Conservation (phyloP, 805 yeast species). For the Kluyveromyces aestuarii region DNA sequence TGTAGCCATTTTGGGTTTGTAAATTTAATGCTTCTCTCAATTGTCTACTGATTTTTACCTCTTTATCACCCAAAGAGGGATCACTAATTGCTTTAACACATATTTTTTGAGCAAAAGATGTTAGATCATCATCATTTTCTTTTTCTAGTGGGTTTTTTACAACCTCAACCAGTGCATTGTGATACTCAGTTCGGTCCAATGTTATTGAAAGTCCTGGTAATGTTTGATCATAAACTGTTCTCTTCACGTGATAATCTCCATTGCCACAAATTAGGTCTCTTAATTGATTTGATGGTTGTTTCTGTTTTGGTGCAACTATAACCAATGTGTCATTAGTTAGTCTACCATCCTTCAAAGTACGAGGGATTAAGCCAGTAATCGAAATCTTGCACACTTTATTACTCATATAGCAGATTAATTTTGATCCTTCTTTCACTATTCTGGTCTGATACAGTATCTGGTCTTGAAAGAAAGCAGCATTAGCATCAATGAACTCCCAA, state of each 20-base stretch:
- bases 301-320: slow-evolving; percentile 63
- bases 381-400: slow-evolving; percentile 49
- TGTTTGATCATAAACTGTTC: not conserved
- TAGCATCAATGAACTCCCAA: slow-evolving; percentile 84
- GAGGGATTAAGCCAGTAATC: slow-evolving; percentile 40
- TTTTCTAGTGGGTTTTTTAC: not conserved
- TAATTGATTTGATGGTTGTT: slow-evolving; percentile 13
- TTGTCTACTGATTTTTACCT: not conserved
- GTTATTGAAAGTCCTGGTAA: not conserved
- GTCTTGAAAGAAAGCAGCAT: slow-evolving; percentile 69
- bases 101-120: not conserved
- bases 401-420: slow-evolving; percentile 61
- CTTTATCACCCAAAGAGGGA: not conserved
- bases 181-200: not conserved
- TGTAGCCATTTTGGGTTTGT: not conserved
- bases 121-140: not conserved
- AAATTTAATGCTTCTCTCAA: not conserved
- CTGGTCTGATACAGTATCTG: slow-evolving; percentile 72
- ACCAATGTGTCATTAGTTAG: slow-evolving; percentile 59
- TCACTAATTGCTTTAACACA: not conserved
- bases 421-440: slow-evolving; percentile 52
- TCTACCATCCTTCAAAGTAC: slow-evolving; percentile 35
- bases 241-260: not conserved
- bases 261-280: not conserved
- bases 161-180: not conserved